These are phyloP conservation scores for Globisporangium parvum DNA, from an alignment of 352 stramenopile species.

Conservation along the genomic window DNA sequence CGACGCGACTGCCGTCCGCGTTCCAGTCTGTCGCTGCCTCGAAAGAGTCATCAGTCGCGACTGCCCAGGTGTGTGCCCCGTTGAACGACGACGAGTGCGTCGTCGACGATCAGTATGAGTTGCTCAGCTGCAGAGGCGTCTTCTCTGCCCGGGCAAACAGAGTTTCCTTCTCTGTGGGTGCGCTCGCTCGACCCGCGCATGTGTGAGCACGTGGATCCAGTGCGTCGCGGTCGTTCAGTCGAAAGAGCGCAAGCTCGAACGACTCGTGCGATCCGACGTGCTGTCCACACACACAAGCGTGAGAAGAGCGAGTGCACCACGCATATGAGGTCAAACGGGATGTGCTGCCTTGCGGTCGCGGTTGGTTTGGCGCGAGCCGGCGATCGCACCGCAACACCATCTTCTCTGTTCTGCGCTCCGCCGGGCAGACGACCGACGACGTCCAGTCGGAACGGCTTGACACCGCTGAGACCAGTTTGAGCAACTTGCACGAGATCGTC, in stretches of 20 bases:
- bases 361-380: background rate
- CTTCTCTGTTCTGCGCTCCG: slow-evolving; percentile 30
- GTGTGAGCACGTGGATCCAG: background rate
- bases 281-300: background rate
- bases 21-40: background rate
- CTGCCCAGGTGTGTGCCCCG: slow-evolving; percentile 8
- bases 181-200: too few species aligned
- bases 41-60: background rate
- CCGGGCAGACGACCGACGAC: slow-evolving; percentile 14
- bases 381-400: slow-evolving; percentile 16
- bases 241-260: too few species aligned
- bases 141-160: slow-evolving; percentile 87
- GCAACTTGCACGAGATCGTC: too few species aligned
- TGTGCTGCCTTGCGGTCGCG: slow-evolving; percentile 5
- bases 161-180: slow-evolving; percentile 87
- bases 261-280: background rate
- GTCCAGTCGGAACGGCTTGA: background rate
- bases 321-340: slow-evolving; percentile 31
- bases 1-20: background rate
- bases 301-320: slow-evolving; percentile 19
- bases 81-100: background rate
- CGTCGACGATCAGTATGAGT: slow-evolving; percentile 35
- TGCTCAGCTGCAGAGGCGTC: slow-evolving; percentile 82
- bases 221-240: too few species aligned
- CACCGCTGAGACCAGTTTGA: too few species aligned